Evolutionary conservation across 1,284 basidiomycete species (phyloP), one percentile per base, ranked within the genome.

Genomic region (Sanghuangporus sanghuang): DNA sequence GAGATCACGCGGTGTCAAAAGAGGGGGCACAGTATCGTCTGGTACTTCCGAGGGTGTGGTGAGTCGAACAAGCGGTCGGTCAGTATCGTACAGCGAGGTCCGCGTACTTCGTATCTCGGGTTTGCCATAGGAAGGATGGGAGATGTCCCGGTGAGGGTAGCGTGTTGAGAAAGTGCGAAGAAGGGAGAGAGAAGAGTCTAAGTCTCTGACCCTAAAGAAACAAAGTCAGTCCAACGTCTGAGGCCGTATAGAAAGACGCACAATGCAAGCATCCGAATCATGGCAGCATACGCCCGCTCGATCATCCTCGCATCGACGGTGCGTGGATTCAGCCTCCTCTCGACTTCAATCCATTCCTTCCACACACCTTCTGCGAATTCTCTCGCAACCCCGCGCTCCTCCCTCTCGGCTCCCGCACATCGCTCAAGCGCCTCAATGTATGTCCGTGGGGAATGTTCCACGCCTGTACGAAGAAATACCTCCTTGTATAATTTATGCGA

Each of bases 361-460:
- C 89, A 92, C 4, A 88, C 64, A 46, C 83, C 80, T 14, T 82
- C 74, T 0, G 82, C 84, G 70, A 87, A 86, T 56, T 69, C 68
- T 44, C 79, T 66, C 2, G 82, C 84, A 8, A 77, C 58, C 8
- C 68, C 69, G 9, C 84, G 75, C 57, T 90, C 86, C 16, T 77
- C 76, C 16, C 73, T 72, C 23, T 73, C 75, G 2, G 83, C 73
- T 32, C 74, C 71, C 0, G 81, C 79, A 67, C 90, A 91, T 32
- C 85, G 77, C 70, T 93, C 89, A 32, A 96, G 75, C 0, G 87
- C 84, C 60, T 87, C 84, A 16, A 89, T 74, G 68, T 84, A 89
- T 3, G 82, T 79, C 64, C 81, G 78, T 16, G 84, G 81, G 64
- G 85, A 87, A 23, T 80, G 78, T 58, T 68, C 63, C 0, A 85